Evolutionary conservation across 805 yeast genomes (phyloP), one percentile per base, ranked within the genome.

Genomic region (Barnettozyma wickerhamii): DNA sequence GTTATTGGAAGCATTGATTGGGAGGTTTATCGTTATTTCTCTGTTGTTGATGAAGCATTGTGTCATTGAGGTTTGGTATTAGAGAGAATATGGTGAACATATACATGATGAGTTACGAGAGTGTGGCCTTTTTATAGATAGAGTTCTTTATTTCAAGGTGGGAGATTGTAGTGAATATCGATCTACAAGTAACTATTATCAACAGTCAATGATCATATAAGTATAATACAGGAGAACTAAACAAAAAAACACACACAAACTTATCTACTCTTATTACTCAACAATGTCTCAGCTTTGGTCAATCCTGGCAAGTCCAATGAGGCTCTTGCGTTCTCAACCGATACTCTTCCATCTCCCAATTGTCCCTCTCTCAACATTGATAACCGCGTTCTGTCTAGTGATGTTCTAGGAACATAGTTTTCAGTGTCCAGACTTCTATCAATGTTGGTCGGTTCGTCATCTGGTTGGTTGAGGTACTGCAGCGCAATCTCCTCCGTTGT

Each of bases 261-360:
- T 21, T 26, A 32, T 27, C 29, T 33, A 36, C 46, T 45, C 30
- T 37, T 49, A 24, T 50, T 49, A 39, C 62, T 56, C 56, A 63
- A 45, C 40, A 63, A 45, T 5, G 54, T 42, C 17, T 51, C 63
- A 6, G 72, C 72, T 37, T 58, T 61, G 0, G 69, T 66, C 19
- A 65, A 51, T 12, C 72, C 71, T 5, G 72, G 72, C 23, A 67
- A 46, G 13, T 67, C 72, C 21, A 66, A 48, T 6, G 72, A 67
- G 3, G 63, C 47, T 50, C 71, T 59, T 2, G 70, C 70, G 33
- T 64, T 60, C 33, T 67, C 71, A 28, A 65, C 55, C 6, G 69
- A 64, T 18, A 56, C 58, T 45, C 71, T 55, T 24, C 58, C 60
- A 43, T 63, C 66, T n/a, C 57, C 59, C 18, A 66, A 48, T 45